phyloP scores from a whole-genome alignment of 2,329 filamentous ascomycete species.

The Lomentospora prolificans region DNA sequence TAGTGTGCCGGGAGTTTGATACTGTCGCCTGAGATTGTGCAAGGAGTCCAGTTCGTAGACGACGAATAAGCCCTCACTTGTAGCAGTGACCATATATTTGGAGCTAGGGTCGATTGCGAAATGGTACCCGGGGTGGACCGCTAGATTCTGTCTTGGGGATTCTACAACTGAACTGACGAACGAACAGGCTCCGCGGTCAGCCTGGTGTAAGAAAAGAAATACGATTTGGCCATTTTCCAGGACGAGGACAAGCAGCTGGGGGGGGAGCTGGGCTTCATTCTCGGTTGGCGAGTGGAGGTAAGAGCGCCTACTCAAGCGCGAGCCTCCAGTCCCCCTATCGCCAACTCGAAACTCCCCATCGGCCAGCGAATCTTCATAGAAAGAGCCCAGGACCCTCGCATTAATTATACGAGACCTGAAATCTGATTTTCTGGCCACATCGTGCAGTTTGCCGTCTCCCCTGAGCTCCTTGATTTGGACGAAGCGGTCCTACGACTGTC shows the following conservation, averaged over 20 bases:
- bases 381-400: conserved; percentile 60
- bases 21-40: conserved; percentile 39
- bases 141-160: conserved; percentile 39
- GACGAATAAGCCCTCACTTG: conserved; percentile 59
- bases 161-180: conserved; percentile 54
- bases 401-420: conserved; percentile 73
- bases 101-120: conserved; percentile 72
- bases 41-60: conserved; percentile 60
- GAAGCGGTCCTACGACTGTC: conserved; percentile 53
- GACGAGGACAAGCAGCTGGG: conserved; percentile 72
- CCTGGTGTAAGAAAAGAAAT: conserved; percentile 59
- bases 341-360: conserved; percentile 3
- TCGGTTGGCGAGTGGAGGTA: not conserved
- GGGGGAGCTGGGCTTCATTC: conserved; percentile 37
- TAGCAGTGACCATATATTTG: conserved; percentile 57
- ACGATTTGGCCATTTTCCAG: conserved; percentile 64
- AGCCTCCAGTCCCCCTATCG: conserved; percentile 9
- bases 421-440: conserved; percentile 68
- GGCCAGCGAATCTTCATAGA: not conserved
- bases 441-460: conserved; percentile 58
- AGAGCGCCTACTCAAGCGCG: not conserved
- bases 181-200: conserved; percentile 32
- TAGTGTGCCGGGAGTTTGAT: conserved; percentile 24
- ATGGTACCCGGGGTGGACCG: conserved; percentile 50
- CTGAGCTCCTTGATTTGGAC: conserved; percentile 72